Conservation (phyloP, 371 early-diverging fungal genomes). For the Rhizopus sp. region DNA sequence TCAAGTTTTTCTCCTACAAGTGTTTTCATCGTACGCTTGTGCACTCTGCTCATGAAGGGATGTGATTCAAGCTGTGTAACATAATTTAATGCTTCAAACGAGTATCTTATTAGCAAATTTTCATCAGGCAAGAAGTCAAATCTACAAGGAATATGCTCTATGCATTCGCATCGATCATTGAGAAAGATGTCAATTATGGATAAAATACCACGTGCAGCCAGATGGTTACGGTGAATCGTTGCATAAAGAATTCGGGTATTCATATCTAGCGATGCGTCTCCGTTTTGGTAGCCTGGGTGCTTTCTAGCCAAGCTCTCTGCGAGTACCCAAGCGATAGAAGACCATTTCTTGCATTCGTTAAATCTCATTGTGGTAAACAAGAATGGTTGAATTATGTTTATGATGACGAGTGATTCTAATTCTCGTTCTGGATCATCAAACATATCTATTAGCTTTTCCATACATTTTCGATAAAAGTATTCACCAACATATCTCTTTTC, state of each 20-base stretch:
- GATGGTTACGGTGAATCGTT: conserved; percentile 11
- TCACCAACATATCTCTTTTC: conserved; percentile 21
- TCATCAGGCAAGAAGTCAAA: conserved; percentile 24
- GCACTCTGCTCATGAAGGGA: background rate
- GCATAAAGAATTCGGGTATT: conserved; percentile 6
- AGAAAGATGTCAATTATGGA: conserved; percentile 6
- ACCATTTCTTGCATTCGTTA: conserved; percentile 12
- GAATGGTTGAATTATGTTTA: conserved; percentile 14
- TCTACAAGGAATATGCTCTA: background rate
- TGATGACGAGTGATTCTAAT: conserved; percentile 14
- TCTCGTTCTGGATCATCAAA: conserved; percentile 19
- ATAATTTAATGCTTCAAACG: conserved; percentile 6
- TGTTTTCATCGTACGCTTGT: conserved; percentile 4
- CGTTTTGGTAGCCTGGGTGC: background rate
- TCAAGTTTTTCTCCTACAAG: conserved; percentile 9
- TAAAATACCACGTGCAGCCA: background rate
- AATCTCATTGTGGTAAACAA: conserved; percentile 9
- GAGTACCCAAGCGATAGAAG: background rate
- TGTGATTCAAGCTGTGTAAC: background rate
- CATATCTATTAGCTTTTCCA: conserved; percentile 12
- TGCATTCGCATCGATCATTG: background rate
- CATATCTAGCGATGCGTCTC: background rate
- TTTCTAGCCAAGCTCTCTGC: conserved; percentile 4
- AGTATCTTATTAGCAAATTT: background rate
- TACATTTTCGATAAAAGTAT: conserved; percentile 12